These are phyloP conservation scores for Microdochium bolleyi DNA, from an alignment of 2,329 filamentous ascomycete species.

Conservation along the genomic window DNA sequence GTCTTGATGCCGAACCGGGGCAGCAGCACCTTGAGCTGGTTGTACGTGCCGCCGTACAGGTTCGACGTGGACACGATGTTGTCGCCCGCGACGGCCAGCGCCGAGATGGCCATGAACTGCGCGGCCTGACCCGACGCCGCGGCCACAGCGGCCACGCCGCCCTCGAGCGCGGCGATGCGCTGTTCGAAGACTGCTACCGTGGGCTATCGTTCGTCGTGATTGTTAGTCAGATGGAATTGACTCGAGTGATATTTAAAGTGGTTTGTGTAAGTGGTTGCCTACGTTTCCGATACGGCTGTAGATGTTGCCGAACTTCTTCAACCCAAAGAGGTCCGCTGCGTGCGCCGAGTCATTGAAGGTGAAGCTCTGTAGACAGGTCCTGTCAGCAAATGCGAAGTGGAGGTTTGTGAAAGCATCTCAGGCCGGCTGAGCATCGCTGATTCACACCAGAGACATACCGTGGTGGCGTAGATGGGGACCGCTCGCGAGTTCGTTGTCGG, in stretches of 20 bases:
- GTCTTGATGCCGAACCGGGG: conserved; percentile 80
- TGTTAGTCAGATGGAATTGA: background rate
- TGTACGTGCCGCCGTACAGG: conserved; percentile 92
- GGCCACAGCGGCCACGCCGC: conserved; percentile 79
- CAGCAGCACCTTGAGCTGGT: conserved; percentile 89
- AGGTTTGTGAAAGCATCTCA: too few relatives aligned
- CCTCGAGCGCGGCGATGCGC: conserved; percentile 90
- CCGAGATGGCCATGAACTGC: conserved; percentile 82
- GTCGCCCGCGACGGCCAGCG: conserved; percentile 81
- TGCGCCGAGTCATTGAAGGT: conserved; percentile 95
- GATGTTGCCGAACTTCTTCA: conserved; percentile 96
- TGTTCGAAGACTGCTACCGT: conserved; percentile 97
- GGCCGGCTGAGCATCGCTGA: too few relatives aligned
- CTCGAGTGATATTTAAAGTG: background rate
- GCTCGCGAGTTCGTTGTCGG: conserved; percentile 77
- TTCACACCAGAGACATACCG: conserved; percentile 28
- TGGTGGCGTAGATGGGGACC: conserved; percentile 92
- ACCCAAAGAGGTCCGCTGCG: conserved; percentile 86
- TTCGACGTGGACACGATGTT: conserved; percentile 90
- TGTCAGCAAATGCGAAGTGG: background rate
- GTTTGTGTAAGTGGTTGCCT: conserved; percentile 20
- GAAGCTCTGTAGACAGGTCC: conserved; percentile 53
- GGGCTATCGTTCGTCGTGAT: conserved; percentile 45
- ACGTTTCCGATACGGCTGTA: conserved; percentile 97
- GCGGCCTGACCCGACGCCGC: conserved; percentile 82